Conservation (phyloP, 192 early-diverging fungal genomes). For the Dissophora ornata region DNA sequence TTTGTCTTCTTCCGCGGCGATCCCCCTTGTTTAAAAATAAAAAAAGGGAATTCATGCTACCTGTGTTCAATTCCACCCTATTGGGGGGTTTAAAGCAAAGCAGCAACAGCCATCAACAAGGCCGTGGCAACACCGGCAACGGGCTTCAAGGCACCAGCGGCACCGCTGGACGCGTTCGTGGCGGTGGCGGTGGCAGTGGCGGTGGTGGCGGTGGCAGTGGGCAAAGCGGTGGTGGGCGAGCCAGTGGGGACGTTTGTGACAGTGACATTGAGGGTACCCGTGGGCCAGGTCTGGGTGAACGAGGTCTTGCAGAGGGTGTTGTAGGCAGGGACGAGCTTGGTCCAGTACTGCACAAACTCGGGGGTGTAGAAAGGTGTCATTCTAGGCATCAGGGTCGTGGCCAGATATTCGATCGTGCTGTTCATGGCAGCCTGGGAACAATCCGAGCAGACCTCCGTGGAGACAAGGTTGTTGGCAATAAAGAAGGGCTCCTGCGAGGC, state of each 20-base stretch:
- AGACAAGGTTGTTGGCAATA: slow-evolving; percentile 4
- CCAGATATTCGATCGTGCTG: slow-evolving; percentile 11
- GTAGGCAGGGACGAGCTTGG: slow-evolving; percentile 15
- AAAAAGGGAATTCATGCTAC: too few species aligned
- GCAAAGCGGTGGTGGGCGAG: not conserved
- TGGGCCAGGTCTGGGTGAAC: slow-evolving; percentile 28
- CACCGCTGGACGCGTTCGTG: not conserved
- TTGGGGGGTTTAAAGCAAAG: slow-evolving; percentile 22
- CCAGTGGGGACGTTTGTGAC: not conserved
- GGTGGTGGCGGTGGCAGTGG: slow-evolving; percentile 1
- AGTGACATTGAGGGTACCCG: slow-evolving; percentile 17
- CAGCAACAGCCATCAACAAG: slow-evolving; percentile 32
- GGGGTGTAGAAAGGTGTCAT: slow-evolving; percentile 27
- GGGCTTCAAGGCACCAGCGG: slow-evolving; percentile 43
- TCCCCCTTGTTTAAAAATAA: too few species aligned
- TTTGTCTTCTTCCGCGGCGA: too few species aligned
- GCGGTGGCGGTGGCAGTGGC: not conserved
- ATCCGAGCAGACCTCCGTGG: slow-evolving; percentile 19
- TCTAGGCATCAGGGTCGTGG: slow-evolving; percentile 21
- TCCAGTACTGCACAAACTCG: slow-evolving; percentile 45
- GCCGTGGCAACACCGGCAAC: slow-evolving; percentile 22
- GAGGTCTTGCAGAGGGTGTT: slow-evolving; percentile 26
- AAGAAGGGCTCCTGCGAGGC: slow-evolving; percentile 24
- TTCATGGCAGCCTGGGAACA: slow-evolving; percentile 28
- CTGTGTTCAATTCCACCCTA: too few species aligned